phyloP scores from a whole-genome alignment of 2,329 filamentous ascomycete genomes.

The Ceratocystis smalleyi region DNA sequence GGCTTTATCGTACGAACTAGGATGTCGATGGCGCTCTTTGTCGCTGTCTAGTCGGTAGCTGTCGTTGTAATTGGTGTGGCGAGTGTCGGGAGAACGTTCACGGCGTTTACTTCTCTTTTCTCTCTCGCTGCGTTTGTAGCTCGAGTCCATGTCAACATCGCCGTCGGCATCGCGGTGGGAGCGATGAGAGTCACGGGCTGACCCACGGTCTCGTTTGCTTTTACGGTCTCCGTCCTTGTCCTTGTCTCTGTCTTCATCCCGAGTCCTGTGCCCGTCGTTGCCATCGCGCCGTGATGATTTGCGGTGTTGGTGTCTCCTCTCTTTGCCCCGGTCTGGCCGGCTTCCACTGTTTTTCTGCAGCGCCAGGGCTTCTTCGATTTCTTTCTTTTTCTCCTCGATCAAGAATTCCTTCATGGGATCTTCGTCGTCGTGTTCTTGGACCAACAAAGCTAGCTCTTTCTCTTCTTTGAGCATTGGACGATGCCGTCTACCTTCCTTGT shows the following conservation, averaged over 20 bases:
- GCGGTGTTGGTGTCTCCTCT: slow-evolving; percentile 25
- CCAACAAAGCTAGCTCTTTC: slow-evolving; percentile 56
- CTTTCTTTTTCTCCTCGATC: slow-evolving; percentile 80
- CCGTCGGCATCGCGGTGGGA: slow-evolving; percentile 23
- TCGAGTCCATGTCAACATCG: slow-evolving; percentile 18
- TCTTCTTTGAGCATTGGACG: slow-evolving; percentile 66
- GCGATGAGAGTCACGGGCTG: slow-evolving; percentile 33
- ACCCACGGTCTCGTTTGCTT: background rate
- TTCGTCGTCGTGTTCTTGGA: slow-evolving; percentile 76
- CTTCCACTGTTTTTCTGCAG: slow-evolving; percentile 34
- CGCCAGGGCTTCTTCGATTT: slow-evolving; percentile 54
- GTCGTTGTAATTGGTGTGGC: background rate
- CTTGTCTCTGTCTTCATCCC: slow-evolving; percentile 19
- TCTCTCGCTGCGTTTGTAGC: slow-evolving; percentile 21
- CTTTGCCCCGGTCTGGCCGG: slow-evolving; percentile 1
- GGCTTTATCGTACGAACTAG: background rate
- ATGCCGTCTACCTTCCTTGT: slow-evolving; percentile 28
- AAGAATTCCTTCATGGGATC: slow-evolving; percentile 94
- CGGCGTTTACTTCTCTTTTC: slow-evolving; percentile 12
- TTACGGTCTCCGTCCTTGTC: background rate
- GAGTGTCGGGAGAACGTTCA: background rate
- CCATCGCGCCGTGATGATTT: slow-evolving; percentile 20
- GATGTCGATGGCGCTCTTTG: background rate
- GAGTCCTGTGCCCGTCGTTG: background rate
- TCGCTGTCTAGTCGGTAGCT: background rate